Percentiles rank a stretch among this genome's conserved stretches.
Evolutionary conservation across 352 stramenopile genomes (phyloP).

Genomic region (Pilasporangium apinafurcum): DNA sequence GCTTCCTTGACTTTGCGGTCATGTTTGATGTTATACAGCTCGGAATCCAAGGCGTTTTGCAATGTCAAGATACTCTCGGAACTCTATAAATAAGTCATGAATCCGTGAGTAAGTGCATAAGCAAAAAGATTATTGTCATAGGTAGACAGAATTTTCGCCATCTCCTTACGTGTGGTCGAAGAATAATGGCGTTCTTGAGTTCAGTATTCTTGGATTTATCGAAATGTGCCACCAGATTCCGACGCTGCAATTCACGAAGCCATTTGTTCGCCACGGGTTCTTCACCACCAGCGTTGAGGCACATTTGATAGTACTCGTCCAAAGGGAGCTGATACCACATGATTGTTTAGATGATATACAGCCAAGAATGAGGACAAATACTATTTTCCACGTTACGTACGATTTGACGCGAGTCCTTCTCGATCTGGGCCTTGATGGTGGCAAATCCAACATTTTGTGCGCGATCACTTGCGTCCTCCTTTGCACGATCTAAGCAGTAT

Average conservation of each 20-base stretch:
- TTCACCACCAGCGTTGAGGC: conserved; percentile 58
- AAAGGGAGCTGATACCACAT: conserved; percentile 41
- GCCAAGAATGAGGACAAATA: neutral
- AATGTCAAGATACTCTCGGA: conserved; percentile 64
- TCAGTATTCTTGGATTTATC: conserved; percentile 58
- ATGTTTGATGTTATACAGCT: conserved; percentile 71
- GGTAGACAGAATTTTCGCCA: neutral
- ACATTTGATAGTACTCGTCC: conserved; percentile 67
- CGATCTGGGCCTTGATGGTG: conserved; percentile 54
- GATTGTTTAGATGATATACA: neutral
- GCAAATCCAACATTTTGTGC: conserved; percentile 58
- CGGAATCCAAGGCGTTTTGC: conserved; percentile 66
- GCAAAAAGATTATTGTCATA: neutral
- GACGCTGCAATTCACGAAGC: conserved; percentile 66
- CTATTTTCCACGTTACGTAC: conserved; percentile 15
- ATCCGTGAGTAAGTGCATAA: neutral
- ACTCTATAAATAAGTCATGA: conserved; percentile 23
- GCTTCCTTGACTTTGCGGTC: conserved; percentile 47
- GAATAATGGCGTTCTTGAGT: conserved; percentile 60
- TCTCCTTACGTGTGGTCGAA: conserved; percentile 51
- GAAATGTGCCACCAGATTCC: conserved; percentile 73
- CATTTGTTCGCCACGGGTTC: conserved; percentile 69
- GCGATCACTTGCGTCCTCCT: conserved; percentile 17
- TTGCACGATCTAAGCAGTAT: conserved; percentile 11
- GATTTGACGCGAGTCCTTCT: conserved; percentile 44